phyloP scores from a whole-genome alignment of 164 flowering plant genomes.

The Magnolia officinalis region DNA sequence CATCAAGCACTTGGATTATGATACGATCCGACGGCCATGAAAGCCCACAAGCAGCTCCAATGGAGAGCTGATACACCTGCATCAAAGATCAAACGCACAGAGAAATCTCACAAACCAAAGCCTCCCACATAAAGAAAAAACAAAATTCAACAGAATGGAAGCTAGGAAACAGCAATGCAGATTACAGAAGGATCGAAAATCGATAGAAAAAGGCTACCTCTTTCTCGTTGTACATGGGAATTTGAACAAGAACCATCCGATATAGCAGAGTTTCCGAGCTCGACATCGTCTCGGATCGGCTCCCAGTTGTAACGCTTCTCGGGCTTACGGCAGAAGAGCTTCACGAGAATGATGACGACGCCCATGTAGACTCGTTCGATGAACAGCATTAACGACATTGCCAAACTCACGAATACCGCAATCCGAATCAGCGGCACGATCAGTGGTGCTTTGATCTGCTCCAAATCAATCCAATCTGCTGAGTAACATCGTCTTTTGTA shows the following conservation, averaged over 20 bases:
- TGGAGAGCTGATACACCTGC: constrained; percentile 19
- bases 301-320: constrained; percentile 85
- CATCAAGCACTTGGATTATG: constrained; percentile 22
- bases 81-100: neutral
- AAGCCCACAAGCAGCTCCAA: constrained; percentile 22
- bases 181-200: neutral
- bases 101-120: neutral
- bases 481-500: constrained; percentile 44
- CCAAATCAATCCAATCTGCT: constrained; percentile 57
- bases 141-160: neutral
- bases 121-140: neutral
- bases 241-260: constrained; percentile 87
- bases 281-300: constrained; percentile 66
- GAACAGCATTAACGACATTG: constrained; percentile 87
- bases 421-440: constrained; percentile 65
- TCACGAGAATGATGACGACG: constrained; percentile 65
- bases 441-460: constrained; percentile 58
- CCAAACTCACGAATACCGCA: constrained; percentile 45
- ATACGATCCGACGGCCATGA: constrained; percentile 21
- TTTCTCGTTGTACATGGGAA: constrained; percentile 86
- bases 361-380: constrained; percentile 90
- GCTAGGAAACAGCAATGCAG: neutral
- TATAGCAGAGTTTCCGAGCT: constrained; percentile 58
- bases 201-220: constrained; percentile 41
- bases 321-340: constrained; percentile 84